phyloP scores from a whole-genome alignment of 306 rosid species.

The Prunus mongolica region DNA sequence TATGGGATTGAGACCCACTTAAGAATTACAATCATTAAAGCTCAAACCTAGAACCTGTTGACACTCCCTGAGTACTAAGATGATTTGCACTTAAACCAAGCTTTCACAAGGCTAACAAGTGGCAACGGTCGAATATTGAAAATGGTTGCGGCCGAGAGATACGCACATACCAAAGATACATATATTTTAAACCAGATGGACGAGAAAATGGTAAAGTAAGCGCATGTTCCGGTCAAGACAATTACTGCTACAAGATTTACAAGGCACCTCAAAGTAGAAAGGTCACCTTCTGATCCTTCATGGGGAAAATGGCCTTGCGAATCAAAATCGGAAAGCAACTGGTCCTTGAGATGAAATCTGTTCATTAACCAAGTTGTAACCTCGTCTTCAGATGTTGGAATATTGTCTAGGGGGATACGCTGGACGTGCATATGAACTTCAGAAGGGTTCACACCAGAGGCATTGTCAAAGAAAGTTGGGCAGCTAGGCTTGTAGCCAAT shows the following conservation, averaged over 20 bases:
- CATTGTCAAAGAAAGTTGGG: conserved; percentile 78
- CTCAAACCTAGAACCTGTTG: conserved; percentile 1
- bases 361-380: conserved; percentile 49
- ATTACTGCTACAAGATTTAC: conserved; percentile 38
- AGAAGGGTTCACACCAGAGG: conserved; percentile 63
- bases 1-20: not conserved
- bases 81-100: conserved; percentile 6
- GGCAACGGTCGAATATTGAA: conserved; percentile 60
- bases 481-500: conserved; percentile 62
- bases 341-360: conserved; percentile 53
- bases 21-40: conserved; percentile 18
- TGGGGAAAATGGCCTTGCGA: conserved; percentile 56
- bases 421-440: conserved; percentile 70
- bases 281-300: conserved; percentile 49
- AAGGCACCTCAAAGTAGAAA: conserved; percentile 46
- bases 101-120: conserved; percentile 31
- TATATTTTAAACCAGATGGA: conserved; percentile 60
- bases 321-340: conserved; percentile 57
- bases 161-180: conserved; percentile 51
- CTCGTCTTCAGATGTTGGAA: conserved; percentile 58
- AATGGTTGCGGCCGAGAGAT: conserved; percentile 53
- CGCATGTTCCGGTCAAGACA: conserved; percentile 35
- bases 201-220: conserved; percentile 36
- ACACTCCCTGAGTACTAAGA: not conserved
- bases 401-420: conserved; percentile 36